phyloP scores from a whole-genome alignment of 2,329 filamentous ascomycete genomes.

The Fusarium mangiferae region DNA sequence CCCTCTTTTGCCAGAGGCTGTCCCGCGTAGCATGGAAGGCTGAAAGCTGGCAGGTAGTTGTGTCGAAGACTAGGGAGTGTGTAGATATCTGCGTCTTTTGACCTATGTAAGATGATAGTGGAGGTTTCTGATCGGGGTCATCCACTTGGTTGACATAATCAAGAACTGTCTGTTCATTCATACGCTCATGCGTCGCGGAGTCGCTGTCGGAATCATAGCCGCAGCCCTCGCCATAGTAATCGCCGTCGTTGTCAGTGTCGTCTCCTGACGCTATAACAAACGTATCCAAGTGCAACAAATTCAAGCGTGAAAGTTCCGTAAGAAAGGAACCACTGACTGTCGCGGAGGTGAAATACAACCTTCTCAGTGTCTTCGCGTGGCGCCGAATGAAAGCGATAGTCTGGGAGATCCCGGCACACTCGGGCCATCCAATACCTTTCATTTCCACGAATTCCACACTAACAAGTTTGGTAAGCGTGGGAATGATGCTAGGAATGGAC shows the following conservation, averaged over 20 bases:
- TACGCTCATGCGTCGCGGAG: background rate
- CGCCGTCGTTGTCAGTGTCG: background rate
- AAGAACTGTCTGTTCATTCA: background rate
- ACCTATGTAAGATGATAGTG: background rate
- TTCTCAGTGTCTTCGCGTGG: constrained; percentile 2
- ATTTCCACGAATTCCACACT: constrained; percentile 2
- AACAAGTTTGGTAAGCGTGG: background rate
- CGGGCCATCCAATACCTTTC: background rate
- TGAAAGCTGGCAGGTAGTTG: background rate
- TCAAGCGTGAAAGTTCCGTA: background rate
- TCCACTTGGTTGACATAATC: background rate
- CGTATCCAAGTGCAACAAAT: background rate
- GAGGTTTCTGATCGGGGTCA: rapidly evolving
- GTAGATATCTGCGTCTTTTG: background rate
- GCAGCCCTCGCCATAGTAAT: background rate
- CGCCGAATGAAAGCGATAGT: background rate
- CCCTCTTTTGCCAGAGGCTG: background rate
- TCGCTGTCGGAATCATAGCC: background rate
- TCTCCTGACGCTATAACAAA: background rate
- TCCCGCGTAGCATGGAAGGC: background rate
- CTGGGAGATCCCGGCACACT: background rate
- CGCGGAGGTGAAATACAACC: background rate
- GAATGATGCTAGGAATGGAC: background rate
- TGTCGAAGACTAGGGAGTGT: background rate
- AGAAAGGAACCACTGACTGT: background rate